Base-by-base conservation (phyloP, 179 eudicot genomes). In the Sideroxylon spinosum region DNA sequence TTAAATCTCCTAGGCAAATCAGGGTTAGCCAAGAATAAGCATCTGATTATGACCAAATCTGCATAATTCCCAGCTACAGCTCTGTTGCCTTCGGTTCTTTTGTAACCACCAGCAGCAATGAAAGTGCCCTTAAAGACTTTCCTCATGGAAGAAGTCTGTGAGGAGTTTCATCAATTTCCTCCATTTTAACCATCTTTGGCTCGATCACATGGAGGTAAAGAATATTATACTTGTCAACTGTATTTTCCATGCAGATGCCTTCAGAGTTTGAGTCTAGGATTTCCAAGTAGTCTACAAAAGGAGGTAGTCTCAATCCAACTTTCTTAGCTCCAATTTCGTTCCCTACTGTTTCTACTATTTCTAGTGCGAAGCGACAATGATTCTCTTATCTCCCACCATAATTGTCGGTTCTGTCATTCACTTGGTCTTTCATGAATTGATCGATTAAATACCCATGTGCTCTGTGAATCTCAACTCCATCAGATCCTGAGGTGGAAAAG, bases 391-490 rank as follows among this genome's bases (percentile, higher is more conserved):
- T 67, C 32, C 79, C 82, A 13, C 79, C 82, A 28, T 80, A 80
- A 9, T 75, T 17, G 26, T 75, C 82, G 4, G 76, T 76, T 25
- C 83, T 75, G 29, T 76, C 83, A 19, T 80, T 75, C 25, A 76
- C 76, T 17, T 69, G 71, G 28, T 75, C 79, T 28, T 80, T 80
- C 56, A 75, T 26, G 44, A 80, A 80, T 4, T 80, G 79, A 7
- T 80, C 83, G 19, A 80, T 75, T 26, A 80, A 17, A 79, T 75
- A 80, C 37, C 83, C 83, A 37, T 76, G 48, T 59, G 79, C 79
- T 14, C 79, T 79, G n/a, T 75, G 79, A 29, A 80, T 59, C 65
- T 80, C 83, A 8, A 80, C 76, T 50, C 83, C 83, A 68, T 80
- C 83, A 63, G 74, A 79, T 10, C 82, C 82, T 79, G 65, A 16